These are phyloP conservation scores for Blumeriella jaapii DNA, from an alignment of 2,329 filamentous ascomycete species.

Conservation along the genomic window DNA sequence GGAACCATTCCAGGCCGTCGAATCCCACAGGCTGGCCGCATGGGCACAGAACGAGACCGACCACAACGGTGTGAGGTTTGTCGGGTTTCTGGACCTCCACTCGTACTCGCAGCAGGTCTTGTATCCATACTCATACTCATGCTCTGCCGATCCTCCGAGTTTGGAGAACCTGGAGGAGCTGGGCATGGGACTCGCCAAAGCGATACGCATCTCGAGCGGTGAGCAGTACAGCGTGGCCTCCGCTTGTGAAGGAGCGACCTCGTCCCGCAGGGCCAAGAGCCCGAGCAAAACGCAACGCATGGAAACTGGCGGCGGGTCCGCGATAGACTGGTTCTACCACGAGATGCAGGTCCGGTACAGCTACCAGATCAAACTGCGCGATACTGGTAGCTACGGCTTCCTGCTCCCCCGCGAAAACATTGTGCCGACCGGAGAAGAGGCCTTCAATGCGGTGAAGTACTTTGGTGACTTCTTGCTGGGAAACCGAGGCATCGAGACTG, in stretches of 20 bases:
- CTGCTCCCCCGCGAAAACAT: slow-evolving; percentile 79
- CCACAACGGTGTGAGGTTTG: slow-evolving; percentile 59
- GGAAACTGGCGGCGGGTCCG: slow-evolving; percentile 70
- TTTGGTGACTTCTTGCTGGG: slow-evolving; percentile 70
- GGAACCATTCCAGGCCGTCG: slow-evolving; percentile 69
- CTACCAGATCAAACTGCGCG: slow-evolving; percentile 88
- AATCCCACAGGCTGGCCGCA: slow-evolving; percentile 61
- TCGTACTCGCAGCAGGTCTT: slow-evolving; percentile 92
- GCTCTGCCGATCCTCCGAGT: slow-evolving; percentile 64
- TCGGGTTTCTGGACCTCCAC: slow-evolving; percentile 84
- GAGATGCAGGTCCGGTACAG: slow-evolving; percentile 71
- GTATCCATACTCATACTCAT: slow-evolving; percentile 85
- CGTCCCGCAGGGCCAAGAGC: slow-evolving; percentile 25
- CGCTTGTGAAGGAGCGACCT: slow-evolving; percentile 72
- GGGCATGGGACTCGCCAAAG: slow-evolving; percentile 76
- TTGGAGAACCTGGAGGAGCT: slow-evolving; percentile 88
- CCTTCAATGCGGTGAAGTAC: slow-evolving; percentile 72
- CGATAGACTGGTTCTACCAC: slow-evolving; percentile 92
- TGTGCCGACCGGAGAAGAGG: slow-evolving; percentile 77
- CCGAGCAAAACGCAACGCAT: slow-evolving; percentile 36
- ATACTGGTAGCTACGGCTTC: slow-evolving; percentile 91
- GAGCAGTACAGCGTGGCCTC: slow-evolving; percentile 68
- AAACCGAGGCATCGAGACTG: slow-evolving; percentile 52
- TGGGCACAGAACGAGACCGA: slow-evolving; percentile 76
- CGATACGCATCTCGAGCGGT: slow-evolving; percentile 69